Base-by-base conservation (phyloP, 2,329 filamentous ascomycete species). In the Tetracladium maxilliforme region DNA sequence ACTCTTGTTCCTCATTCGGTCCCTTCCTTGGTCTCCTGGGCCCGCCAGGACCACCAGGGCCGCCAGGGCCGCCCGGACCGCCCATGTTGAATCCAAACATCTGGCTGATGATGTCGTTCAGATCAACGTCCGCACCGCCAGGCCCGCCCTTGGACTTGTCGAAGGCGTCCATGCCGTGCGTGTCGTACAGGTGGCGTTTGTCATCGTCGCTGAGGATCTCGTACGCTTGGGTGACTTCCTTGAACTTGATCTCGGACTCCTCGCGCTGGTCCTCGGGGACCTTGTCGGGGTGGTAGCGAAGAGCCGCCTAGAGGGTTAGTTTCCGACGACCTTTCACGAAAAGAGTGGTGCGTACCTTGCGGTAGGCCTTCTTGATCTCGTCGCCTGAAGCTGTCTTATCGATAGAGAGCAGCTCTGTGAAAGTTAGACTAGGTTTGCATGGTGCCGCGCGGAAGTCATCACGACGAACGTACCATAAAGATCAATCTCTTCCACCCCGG, bases 181-280 rank as follows among this genome's bases (percentile, higher is more conserved):
- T 74, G 46, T 98, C 90, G 59, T 98, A 98, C 33, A 92, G 56
- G 29, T 80, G 67, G 43, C 90, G 78, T 52, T 92, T 94, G 33
- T 95, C 73, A 34, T 95, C 87, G 62, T 98, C 87, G 55, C 72
- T 78, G 28, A 98, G 82, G 47, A 98, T 95, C 48, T 98, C 90
- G 61, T 98, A 98, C 40, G 90, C 90, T 56, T 92, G 78, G 31
- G 80, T 86, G 30, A 92, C 76, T 28, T 74, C 61, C 58, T 98
- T 98, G 72, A 98, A 98, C 45, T 76, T 84, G 45, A 74, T 64
- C 51, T 95, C 90, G 32, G 90, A 83, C 38, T 77, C 79, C 46
- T 74, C 75, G 39, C 87, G 77, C 45, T 86, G 73, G 15, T 79
- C 72, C 52, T 87, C 82, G 39, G 84, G 64, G 29, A 92, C 90